A percentile compares a stretch with the other conserved stretches of the same genome.
These are phyloP conservation scores for Xylaria intraflava DNA, from an alignment of 495 filamentous ascomycete species.

Conservation along the genomic window DNA sequence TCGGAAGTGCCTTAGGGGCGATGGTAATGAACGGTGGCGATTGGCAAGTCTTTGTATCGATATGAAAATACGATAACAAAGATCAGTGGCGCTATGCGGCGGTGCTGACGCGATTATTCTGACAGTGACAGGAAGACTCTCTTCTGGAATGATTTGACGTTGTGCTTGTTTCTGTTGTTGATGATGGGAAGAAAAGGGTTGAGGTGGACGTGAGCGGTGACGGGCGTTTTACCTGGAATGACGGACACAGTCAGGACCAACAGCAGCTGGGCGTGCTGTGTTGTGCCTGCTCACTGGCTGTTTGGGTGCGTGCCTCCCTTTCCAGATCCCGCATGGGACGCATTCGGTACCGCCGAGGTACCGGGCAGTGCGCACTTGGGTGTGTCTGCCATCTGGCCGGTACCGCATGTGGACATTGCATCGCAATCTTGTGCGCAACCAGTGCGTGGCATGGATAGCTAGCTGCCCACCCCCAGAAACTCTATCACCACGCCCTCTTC, in stretches of 20 bases:
- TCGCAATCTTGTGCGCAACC: too few species aligned
- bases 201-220: conserved; percentile 15
- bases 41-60: conserved; percentile 30
- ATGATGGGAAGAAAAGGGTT: conserved; percentile 31
- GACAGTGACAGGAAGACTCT: conserved; percentile 50
- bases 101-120: conserved; percentile 46
- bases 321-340: too few species aligned
- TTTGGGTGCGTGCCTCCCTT: too few species aligned
- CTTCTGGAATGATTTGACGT: conserved; percentile 32
- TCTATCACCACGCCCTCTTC: too few species aligned
- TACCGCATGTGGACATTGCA: conserved; percentile 4
- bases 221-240: conserved; percentile 13
- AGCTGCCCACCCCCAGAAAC: too few species aligned
- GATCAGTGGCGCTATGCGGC: conserved; percentile 30
- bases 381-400: neutral
- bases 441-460: too few species aligned
- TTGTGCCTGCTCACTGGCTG: conserved; percentile 9
- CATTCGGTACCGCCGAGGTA: conserved; percentile 7
- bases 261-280: conserved; percentile 3
- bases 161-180: conserved; percentile 39
- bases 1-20: conserved; percentile 21
- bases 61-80: conserved; percentile 27
- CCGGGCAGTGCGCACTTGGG: neutral
- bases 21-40: conserved; percentile 31
- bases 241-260: conserved; percentile 6